phyloP scores from a whole-genome alignment of 164 flowering plant species.

The Tetrastigma voinierianum region DNA sequence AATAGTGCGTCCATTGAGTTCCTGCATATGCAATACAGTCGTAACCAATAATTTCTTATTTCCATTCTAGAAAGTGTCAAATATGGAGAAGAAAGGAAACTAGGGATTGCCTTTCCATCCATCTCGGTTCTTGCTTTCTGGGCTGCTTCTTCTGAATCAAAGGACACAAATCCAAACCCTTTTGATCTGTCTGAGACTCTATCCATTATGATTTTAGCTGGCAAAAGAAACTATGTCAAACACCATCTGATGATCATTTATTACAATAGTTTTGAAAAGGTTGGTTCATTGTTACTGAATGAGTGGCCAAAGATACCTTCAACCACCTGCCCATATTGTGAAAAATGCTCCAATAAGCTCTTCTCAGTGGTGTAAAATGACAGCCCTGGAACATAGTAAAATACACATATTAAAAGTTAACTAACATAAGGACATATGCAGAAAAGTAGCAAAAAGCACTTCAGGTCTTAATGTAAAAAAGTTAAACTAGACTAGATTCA shows the following conservation, averaged over 20 bases:
- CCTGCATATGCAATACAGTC: slow-evolving; percentile 52
- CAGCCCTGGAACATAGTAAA: slow-evolving; percentile 48
- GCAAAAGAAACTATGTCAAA: slow-evolving; percentile 7
- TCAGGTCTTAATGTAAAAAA: not conserved
- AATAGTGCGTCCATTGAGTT: slow-evolving; percentile 65
- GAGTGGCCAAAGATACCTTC: slow-evolving; percentile 44
- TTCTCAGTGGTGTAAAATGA: slow-evolving; percentile 75
- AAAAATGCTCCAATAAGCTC: slow-evolving; percentile 65
- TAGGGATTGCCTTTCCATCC: slow-evolving; percentile 69
- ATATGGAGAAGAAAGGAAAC: not conserved
- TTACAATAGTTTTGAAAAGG: too few relatives aligned
- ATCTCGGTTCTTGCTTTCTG: slow-evolving; percentile 62
- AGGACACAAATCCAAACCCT: slow-evolving; percentile 96
- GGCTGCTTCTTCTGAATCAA: slow-evolving; percentile 81
- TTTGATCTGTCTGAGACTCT: slow-evolving; percentile 71
- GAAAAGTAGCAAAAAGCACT: not conserved
- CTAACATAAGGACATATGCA: too few relatives aligned
- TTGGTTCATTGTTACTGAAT: not conserved
- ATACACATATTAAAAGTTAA: too few relatives aligned
- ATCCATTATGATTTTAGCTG: slow-evolving; percentile 74
- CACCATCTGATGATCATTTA: too few relatives aligned
- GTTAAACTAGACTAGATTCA: not conserved
- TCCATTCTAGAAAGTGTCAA: not conserved
- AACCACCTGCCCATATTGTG: slow-evolving; percentile 79
- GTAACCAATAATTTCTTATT: not conserved